Evolutionary conservation across 1,284 basidiomycete species (phyloP), one percentile per base, ranked within the genome.

Genomic region (Abortiporus biennis): DNA sequence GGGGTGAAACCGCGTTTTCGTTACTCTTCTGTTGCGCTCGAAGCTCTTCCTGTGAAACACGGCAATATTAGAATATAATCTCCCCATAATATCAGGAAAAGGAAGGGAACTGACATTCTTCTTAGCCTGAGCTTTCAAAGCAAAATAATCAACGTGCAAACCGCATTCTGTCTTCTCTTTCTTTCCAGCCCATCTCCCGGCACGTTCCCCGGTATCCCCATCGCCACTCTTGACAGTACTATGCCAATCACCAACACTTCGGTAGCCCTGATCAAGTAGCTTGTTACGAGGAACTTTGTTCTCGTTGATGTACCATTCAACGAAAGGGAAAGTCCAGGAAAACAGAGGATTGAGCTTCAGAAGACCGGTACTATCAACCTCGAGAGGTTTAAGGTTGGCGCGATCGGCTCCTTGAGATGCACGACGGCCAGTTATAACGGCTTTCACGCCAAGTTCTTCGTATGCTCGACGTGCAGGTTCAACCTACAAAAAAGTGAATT

Each of bases 171-270:
- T 91, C 76, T 98, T 98, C 47, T 84, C 81, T 37, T 67, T 62
- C 62, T 80, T 86, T 17, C 89, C 91, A 31, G 85, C 84, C 95
- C 95, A 99, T 44, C 95, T 69, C 3, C 95, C 95, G 1, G 85
- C 81, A 30, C 95, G 78, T 67, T 99, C 95, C 2, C 74, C 78
- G 1, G 72, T 73, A 53, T 93, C 85, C 0, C 83, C 83, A 22
- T 81, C 77, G 0, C 66, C 71, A 34, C 81, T 82, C 59, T 83
- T 81, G 19, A 64, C 68, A 0, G 95, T 99, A 49, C 91, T 94
- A 66, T 99, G 96, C 88, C 92, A 95, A 65, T 99, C 95, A 6
- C 95, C 95, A 48, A 99, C 82, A 54, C 88, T 92, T 55, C 84
- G 85, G 72, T 98, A 99, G 1, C 95, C 95, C 58, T 92, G 78